Conservation (phyloP, 106 monocot species). For the Acorus calamus region DNA sequence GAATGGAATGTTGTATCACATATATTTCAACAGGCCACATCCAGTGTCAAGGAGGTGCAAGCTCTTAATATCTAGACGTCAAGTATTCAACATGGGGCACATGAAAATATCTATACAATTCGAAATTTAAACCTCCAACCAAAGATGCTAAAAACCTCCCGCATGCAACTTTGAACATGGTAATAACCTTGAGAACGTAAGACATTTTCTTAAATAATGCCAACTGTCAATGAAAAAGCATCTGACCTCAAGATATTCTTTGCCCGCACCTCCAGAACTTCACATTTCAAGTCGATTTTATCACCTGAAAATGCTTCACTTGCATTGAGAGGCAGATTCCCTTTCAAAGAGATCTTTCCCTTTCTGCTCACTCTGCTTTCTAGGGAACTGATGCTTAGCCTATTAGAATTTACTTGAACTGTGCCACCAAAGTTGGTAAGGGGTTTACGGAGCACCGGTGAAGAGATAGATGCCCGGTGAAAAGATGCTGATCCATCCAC, state of each 20-base stretch:
- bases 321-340: conserved; percentile 76
- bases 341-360: conserved; percentile 75
- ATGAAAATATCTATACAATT: no score
- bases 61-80: no score
- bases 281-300: conserved; percentile 93
- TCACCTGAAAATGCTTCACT: conserved; percentile 59
- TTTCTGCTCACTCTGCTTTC: conserved; percentile 90
- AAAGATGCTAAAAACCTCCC: no score
- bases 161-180: no score
- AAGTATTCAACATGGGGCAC: no score
- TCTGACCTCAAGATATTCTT: conserved; percentile 87
- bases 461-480: conserved; percentile 83
- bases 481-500: conserved; percentile 95
- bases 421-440: conserved; percentile 87
- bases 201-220: no score
- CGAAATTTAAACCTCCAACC: no score
- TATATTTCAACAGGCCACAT: no score
- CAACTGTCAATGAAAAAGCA: conserved; percentile 1
- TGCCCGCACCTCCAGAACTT: conserved; percentile 80
- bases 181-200: no score
- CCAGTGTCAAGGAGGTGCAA: no score
- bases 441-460: conserved; percentile 76
- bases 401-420: conserved; percentile 68
- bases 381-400: conserved; percentile 76
- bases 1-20: no score